These are phyloP conservation scores for Solanum chiquidenum DNA, from an alignment of 257 asterid genomes.

Conservation along the genomic window DNA sequence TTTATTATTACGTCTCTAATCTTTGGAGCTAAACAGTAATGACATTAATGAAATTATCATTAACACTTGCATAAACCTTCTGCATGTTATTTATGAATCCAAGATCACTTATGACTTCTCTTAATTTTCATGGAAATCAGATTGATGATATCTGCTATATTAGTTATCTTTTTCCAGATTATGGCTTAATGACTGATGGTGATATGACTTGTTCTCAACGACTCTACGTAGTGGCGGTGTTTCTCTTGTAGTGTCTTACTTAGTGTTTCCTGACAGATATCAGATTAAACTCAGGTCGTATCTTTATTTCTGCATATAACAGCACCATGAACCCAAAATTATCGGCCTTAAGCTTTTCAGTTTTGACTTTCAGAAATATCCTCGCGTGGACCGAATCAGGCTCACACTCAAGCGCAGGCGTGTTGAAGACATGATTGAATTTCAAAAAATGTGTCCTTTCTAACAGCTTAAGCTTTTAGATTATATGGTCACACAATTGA, in stretches of 20 bases:
- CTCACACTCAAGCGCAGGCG: neutral
- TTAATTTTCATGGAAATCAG: neutral
- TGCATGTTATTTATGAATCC: neutral
- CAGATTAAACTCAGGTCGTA: neutral
- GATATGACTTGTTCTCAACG: neutral
- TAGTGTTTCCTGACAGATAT: neutral
- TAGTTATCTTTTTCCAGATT: neutral
- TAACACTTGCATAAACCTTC: neutral
- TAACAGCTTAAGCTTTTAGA: neutral
- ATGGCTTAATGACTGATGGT: neutral
- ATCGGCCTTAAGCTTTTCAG: neutral
- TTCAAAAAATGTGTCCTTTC: neutral
- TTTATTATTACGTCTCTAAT: neutral
- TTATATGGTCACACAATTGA: neutral
- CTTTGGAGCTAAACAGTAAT: neutral
- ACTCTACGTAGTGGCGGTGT: neutral
- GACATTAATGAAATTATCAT: neutral
- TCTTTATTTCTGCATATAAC: neutral
- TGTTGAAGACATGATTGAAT: neutral
- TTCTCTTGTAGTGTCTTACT: neutral
- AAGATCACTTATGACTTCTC: neutral
- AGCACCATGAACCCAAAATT: neutral
- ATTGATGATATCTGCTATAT: neutral
- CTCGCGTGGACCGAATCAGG: neutral
- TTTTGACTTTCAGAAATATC: neutral